Evolutionary conservation across 139 green algal species (phyloP).

Genomic region (Helicosporidium sp.): DNA sequence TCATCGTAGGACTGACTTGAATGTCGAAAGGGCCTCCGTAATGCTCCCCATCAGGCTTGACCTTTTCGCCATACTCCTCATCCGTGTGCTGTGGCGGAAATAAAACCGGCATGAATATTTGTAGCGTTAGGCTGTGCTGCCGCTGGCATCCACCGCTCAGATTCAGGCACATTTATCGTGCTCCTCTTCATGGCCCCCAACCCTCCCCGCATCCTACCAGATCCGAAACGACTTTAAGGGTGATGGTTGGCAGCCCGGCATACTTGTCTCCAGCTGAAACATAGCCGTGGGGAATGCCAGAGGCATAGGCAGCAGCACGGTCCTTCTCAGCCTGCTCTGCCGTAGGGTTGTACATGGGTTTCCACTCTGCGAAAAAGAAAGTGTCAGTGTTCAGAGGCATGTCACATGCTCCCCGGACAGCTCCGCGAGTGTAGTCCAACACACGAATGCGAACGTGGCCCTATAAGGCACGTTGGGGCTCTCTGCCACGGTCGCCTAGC

Average conservation of each 20-base stretch:
- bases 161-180: not conserved
- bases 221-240: slow-evolving; percentile 14
- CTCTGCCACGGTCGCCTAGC: too few species aligned
- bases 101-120: too few species aligned
- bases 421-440: too few species aligned
- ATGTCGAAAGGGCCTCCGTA: slow-evolving; percentile 62
- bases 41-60: slow-evolving; percentile 33
- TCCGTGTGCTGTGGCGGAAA: slow-evolving; percentile 40
- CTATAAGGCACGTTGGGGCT: too few species aligned
- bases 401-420: too few species aligned
- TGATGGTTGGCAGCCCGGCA: slow-evolving; percentile 37
- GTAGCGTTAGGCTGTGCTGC: too few species aligned
- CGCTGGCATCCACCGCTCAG: too few species aligned
- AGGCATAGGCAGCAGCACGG: slow-evolving; percentile 41
- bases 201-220: too few species aligned
- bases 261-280: slow-evolving; percentile 41
- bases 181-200: too few species aligned
- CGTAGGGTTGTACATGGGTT: slow-evolving; percentile 60
- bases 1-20: slow-evolving; percentile 39
- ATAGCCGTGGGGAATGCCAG: slow-evolving; percentile 63
- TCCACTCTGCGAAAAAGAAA: slow-evolving; percentile 62
- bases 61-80: slow-evolving; percentile 51
- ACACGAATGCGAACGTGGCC: too few species aligned
- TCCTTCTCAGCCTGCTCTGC: slow-evolving; percentile 60
- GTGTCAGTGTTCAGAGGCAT: too few species aligned